Evolutionary conservation across 1,284 basidiomycete species (phyloP).

Genomic region (Marasmius sp.): DNA sequence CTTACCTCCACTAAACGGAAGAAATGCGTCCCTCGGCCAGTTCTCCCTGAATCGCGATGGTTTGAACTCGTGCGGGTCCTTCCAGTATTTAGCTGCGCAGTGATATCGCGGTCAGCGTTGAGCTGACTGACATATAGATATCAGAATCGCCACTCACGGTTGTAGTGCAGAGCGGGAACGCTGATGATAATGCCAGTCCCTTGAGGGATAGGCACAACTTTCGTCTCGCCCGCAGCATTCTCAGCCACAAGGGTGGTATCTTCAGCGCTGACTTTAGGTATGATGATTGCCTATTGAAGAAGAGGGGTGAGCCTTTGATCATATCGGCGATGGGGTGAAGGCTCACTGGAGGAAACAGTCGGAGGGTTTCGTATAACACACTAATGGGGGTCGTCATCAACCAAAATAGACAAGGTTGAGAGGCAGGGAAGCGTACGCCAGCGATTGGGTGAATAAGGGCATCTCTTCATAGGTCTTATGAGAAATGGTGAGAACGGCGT

Average conservation of each 20-base stretch:
- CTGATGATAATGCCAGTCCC: slow-evolving; percentile 41
- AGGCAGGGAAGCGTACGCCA: slow-evolving; percentile 35
- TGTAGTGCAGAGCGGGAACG: slow-evolving; percentile 45
- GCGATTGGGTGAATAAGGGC: slow-evolving; percentile 40
- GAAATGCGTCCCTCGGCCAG: slow-evolving; percentile 50
- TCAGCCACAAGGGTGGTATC: slow-evolving; percentile 41
- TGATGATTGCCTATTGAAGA: slow-evolving; percentile 31
- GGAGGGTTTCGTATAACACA: slow-evolving; percentile 59
- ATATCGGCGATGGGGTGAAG: not conserved
- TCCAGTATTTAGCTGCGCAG: slow-evolving; percentile 49
- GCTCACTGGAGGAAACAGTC: slow-evolving; percentile 58
- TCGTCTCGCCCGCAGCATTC: slow-evolving; percentile 35
- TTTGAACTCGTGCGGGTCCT: slow-evolving; percentile 48
- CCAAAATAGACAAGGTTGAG: not conserved
- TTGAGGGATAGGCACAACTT: slow-evolving; percentile 42
- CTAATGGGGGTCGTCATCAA: slow-evolving; percentile 24
- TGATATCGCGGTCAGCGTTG: not conserved
- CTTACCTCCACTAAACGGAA: slow-evolving; percentile 53
- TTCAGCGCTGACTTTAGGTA: slow-evolving; percentile 52
- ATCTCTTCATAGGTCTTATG: slow-evolving; percentile 54
- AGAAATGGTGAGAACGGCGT: not conserved
- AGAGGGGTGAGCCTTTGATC: not conserved
- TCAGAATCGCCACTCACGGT: slow-evolving; percentile 30
- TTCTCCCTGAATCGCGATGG: slow-evolving; percentile 52
- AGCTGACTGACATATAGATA: not conserved